phyloP scores from a whole-genome alignment of 2,329 filamentous ascomycete genomes.

The Neonectria faginata region DNA sequence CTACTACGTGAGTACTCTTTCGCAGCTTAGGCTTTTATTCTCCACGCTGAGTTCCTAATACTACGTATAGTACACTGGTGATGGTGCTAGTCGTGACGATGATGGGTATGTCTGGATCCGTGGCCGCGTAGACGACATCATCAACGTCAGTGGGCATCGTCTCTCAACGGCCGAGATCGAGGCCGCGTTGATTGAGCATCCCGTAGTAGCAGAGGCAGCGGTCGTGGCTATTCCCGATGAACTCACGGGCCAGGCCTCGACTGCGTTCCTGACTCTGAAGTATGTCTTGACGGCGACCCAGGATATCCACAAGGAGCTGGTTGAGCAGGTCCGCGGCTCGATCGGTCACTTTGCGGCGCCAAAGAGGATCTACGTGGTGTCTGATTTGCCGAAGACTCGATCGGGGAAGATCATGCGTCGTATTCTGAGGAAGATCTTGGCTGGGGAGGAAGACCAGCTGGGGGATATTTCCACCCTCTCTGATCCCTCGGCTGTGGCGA shows the following conservation, averaged over 20 bases:
- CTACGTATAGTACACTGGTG: conserved; percentile 76
- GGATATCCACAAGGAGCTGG: conserved; percentile 83
- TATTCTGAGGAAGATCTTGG: conserved; percentile 92
- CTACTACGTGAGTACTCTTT: conserved; percentile 80
- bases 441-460: conserved; percentile 92
- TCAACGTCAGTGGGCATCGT: conserved; percentile 94
- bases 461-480: conserved; percentile 91
- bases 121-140: conserved; percentile 93
- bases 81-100: conserved; percentile 90
- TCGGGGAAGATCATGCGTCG: conserved; percentile 98
- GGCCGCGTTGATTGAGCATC: conserved; percentile 89
- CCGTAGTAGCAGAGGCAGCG: conserved; percentile 86
- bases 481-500: conserved; percentile 85
- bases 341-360: conserved; percentile 95
- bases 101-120: conserved; percentile 99
- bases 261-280: conserved; percentile 91
- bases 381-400: conserved; percentile 92
- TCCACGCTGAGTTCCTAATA: not conserved
- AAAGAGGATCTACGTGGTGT: conserved; percentile 86
- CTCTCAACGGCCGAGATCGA: conserved; percentile 97
- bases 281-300: conserved; percentile 61
- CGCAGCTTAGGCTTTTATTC: accelerated
- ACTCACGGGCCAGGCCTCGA: conserved; percentile 91
- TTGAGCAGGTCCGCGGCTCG: conserved; percentile 89
- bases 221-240: conserved; percentile 92